Evolutionary conservation across 148 eudicot species (phyloP).

Genomic region (Nyssa sinensis): DNA sequence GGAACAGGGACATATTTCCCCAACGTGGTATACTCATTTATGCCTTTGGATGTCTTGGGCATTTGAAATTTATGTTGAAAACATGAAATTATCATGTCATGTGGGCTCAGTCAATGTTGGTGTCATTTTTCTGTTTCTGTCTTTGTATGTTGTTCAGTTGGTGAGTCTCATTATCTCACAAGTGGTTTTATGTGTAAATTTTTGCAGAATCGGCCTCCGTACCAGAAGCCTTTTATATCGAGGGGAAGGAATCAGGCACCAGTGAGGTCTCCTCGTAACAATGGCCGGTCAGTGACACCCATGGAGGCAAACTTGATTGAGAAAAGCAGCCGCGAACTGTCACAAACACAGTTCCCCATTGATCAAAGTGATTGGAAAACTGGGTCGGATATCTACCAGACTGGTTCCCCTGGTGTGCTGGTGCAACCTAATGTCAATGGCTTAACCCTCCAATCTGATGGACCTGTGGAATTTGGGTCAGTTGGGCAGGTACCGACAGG

Average conservation of each 20-base stretch:
- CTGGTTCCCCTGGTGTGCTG: slow-evolving; percentile 40
- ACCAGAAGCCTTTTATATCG: slow-evolving; percentile 37
- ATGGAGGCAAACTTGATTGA: slow-evolving; percentile 25
- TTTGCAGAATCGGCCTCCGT: slow-evolving; percentile 57
- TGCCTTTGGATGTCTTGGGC: neutral
- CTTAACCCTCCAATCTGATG: slow-evolving; percentile 29
- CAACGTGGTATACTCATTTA: slow-evolving; percentile 45
- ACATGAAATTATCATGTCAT: neutral
- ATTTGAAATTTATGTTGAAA: slow-evolving; percentile 4
- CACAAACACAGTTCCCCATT: slow-evolving; percentile 33
- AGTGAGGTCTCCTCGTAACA: slow-evolving; percentile 52
- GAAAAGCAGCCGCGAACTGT: slow-evolving; percentile 15
- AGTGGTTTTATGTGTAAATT: slow-evolving; percentile 5
- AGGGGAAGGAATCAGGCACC: slow-evolving; percentile 52
- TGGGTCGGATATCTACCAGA: slow-evolving; percentile 21
- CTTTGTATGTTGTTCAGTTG: neutral
- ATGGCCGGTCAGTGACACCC: slow-evolving; percentile 36
- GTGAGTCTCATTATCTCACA: neutral
- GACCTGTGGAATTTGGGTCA: slow-evolving; percentile 27
- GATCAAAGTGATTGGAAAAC: slow-evolving; percentile 30
- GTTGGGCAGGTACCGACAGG: slow-evolving; percentile 20
- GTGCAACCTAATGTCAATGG: slow-evolving; percentile 35
- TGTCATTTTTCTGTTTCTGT: neutral
- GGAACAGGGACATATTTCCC: slow-evolving; percentile 89
- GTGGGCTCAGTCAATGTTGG: neutral